Evolutionary conservation across 176 grass and related monocot genomes (phyloP), one percentile per base, ranked within the genome.

Genomic region (Rhynchospora tenuis): DNA sequence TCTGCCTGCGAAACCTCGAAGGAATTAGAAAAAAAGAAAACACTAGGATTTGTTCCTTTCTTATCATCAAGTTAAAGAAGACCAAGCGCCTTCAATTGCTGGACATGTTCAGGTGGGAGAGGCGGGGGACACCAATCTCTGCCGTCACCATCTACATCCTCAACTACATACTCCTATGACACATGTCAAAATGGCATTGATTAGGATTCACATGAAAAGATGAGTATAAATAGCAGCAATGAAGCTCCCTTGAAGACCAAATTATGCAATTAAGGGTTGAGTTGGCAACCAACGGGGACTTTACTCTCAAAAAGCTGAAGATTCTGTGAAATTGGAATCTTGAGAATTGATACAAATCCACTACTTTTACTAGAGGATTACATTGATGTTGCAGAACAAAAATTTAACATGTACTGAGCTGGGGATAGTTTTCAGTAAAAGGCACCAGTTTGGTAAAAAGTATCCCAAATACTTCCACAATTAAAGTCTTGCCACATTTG

Each of bases 131-230:
- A 84, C 96, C 96, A 98, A 88, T 93, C 92, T 50, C 82, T 19
- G 23, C 73, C 82, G 74, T 93, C 91, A 15, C 87, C 90, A 17
- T 95, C 89, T 0, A 93, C 91, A 73, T 95, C 92, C 85, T 98
- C 95, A 19, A 98, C 95, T 7, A 93, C 89, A 60, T 98, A 95
- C 62, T 95, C 96, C 96, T 99, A 84, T 60, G 85, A 50, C 14
- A 48, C 19, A 84, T 2, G 26, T 77, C 73, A 77, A 56, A 77
- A 55, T 31, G 23, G 7, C 23, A 77, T 77, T 19, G 26, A 7
- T 77, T 10, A 56, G n/a, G 7, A 31, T 71, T 70, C 2, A 71
- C 72, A 52, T 54, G 12, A 54, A 16, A 52, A 17, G 47, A 22
- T 73, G 69, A 73, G 69, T 45, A 48, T 48, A n/a, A 13, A 23